phyloP scores from a whole-genome alignment of 2,329 filamentous ascomycete genomes.

The Fusarium poae region DNA sequence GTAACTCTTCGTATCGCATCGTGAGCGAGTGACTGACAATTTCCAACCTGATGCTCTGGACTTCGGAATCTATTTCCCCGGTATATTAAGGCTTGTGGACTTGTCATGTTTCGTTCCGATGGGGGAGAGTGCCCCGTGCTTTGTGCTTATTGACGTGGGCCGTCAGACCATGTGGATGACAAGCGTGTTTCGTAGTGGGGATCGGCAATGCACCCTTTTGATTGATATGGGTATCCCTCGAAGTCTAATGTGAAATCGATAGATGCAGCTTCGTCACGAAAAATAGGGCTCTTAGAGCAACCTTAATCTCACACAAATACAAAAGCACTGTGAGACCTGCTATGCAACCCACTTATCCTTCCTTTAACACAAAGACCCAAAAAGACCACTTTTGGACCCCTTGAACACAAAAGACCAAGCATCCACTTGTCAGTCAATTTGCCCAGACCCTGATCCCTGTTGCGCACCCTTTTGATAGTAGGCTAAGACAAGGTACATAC shows the following conservation, averaged over 20 bases:
- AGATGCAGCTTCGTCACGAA: no score
- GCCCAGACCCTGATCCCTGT: no score
- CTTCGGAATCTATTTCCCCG: conserved; percentile 43
- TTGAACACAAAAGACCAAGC: no score
- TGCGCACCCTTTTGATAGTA: conserved; percentile 1
- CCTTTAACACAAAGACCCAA: no score
- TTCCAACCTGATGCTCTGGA: conserved; percentile 22
- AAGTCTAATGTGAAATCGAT: no score
- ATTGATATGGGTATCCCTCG: no score
- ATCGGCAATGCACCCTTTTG: conserved; percentile 26
- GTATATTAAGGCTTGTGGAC: conserved; percentile 36
- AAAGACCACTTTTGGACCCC: no score
- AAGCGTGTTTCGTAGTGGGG: conserved; percentile 44
- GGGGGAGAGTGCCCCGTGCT: conserved; percentile 39
- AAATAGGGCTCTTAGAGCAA: no score
- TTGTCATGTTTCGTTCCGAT: conserved; percentile 41
- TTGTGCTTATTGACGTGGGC: conserved; percentile 35
- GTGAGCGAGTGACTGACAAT: conserved; percentile 7
- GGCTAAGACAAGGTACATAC: neutral
- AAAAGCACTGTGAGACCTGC: no score
- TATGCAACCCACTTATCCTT: no score
- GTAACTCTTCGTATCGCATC: conserved; percentile 12
- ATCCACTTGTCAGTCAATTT: no score
- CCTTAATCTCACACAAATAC: no score
- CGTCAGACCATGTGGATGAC: conserved; percentile 37